Conservation (phyloP, 164 flowering plant genomes). For the Berberis vulgaris region DNA sequence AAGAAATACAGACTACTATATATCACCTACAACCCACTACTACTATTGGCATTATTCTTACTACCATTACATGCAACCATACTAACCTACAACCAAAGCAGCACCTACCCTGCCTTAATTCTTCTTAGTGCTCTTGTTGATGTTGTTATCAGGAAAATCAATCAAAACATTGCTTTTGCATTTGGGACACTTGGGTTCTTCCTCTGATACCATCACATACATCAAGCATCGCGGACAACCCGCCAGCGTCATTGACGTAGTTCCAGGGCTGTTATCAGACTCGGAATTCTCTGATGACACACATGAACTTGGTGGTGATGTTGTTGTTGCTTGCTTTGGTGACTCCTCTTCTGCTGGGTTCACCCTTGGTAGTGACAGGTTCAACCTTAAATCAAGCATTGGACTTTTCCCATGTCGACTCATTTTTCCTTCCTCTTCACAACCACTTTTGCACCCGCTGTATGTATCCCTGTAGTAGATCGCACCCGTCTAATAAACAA, state of each 20-base stretch:
- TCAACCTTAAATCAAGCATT: not conserved
- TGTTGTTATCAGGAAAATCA: conserved; percentile 41
- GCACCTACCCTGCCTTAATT: conserved; percentile 6
- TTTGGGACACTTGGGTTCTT: conserved; percentile 77
- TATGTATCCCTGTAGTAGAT: not conserved
- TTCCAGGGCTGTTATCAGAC: conserved; percentile 44
- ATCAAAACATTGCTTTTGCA: conserved; percentile 84
- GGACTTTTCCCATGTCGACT: not conserved
- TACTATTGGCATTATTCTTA: no score
- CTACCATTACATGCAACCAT: no score
- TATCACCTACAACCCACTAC: no score
- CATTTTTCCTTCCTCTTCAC: not conserved
- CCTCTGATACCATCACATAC: conserved; percentile 76
- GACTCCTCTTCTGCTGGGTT: conserved; percentile 16
- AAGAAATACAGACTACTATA: no score
- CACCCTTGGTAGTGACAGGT: conserved; percentile 48
- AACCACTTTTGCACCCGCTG: not conserved
- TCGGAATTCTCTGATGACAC: conserved; percentile 63
- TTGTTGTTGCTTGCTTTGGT: conserved; percentile 34
- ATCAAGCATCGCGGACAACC: conserved; percentile 84
- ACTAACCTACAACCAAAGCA: not conserved
- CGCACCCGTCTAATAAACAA: not conserved
- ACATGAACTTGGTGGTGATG: conserved; percentile 75
- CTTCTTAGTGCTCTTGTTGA: conserved; percentile 20
- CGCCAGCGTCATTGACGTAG: conserved; percentile 66